phyloP scores from a whole-genome alignment of 2,329 filamentous ascomycete species.

The Lasiodiplodia citricola region DNA sequence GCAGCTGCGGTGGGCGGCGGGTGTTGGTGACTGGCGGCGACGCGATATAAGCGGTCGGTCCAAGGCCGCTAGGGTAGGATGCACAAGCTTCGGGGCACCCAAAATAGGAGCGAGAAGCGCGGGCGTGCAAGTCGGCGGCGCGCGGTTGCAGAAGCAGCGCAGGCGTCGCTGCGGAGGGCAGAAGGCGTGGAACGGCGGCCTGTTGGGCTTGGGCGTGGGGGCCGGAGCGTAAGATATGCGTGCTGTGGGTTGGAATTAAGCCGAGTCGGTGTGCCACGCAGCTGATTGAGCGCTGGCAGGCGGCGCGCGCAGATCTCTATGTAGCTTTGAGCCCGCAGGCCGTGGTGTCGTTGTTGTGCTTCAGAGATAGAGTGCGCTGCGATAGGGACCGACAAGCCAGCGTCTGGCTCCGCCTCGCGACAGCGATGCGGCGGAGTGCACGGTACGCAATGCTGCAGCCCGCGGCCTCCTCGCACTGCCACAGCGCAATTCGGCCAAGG shows the following conservation, averaged over 20 bases:
- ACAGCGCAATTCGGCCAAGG: constrained; percentile 18
- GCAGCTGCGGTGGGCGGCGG: constrained; percentile 24
- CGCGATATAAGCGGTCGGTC: constrained; percentile 20
- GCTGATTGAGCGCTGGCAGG: constrained; percentile 8
- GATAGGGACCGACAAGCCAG: constrained; percentile 18
- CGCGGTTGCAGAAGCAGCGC: not conserved
- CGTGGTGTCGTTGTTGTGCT: not conserved
- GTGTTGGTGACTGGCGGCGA: constrained; percentile 11
- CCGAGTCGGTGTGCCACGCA: constrained; percentile 15
- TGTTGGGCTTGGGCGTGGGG: constrained; percentile 10
- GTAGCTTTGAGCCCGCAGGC: not conserved
- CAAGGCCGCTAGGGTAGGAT: constrained; percentile 20
- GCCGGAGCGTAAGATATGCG: constrained; percentile 22
- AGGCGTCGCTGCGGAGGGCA: constrained; percentile 19
- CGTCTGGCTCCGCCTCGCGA: constrained; percentile 10
- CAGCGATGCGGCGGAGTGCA: constrained; percentile 6
- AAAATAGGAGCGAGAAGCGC: constrained; percentile 23
- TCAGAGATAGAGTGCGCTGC: not conserved
- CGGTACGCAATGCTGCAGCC: not conserved
- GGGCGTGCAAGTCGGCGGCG: not conserved
- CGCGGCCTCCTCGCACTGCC: constrained; percentile 13
- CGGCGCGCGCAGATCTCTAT: constrained; percentile 9
- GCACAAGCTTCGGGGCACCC: constrained; percentile 23
- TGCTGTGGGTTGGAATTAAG: constrained; percentile 14
- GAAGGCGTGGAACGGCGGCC: constrained; percentile 16